phyloP scores from a whole-genome alignment of 108 stramenopile genomes.

The Conticribra guillardii region DNA sequence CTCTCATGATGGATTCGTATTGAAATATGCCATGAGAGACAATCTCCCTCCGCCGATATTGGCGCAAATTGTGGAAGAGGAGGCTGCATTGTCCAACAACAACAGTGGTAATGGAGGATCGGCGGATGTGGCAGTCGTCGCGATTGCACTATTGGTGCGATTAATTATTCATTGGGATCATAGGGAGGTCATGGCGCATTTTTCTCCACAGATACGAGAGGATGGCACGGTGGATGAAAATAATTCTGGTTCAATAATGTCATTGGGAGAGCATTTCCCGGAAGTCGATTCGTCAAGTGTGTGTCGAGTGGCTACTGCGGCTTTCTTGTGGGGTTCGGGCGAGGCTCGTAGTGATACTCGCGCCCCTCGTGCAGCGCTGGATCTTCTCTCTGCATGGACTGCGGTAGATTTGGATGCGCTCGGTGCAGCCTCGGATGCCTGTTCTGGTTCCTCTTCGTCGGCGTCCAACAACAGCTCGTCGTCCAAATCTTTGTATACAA shows the following conservation, averaged over 20 bases:
- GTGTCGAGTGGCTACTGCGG: slow-evolving; percentile 49
- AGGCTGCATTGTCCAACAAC: slow-evolving; percentile 38
- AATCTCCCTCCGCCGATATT: slow-evolving; percentile 25
- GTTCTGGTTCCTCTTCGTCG: slow-evolving; percentile 31
- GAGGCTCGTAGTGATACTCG: background rate
- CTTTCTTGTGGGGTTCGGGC: slow-evolving; percentile 33
- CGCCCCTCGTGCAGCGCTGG: slow-evolving; percentile 70
- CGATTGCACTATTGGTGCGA: slow-evolving; percentile 68
- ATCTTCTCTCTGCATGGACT: slow-evolving; percentile 79
- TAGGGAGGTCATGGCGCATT: slow-evolving; percentile 37
- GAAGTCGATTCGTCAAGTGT: slow-evolving; percentile 47
- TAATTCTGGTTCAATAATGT: background rate
- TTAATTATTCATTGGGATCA: slow-evolving; percentile 77
- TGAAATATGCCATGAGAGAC: slow-evolving; percentile 30
- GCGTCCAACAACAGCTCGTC: background rate
- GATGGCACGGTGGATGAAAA: slow-evolving; percentile 39
- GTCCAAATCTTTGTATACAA: slow-evolving; percentile 30
- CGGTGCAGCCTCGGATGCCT: slow-evolving; percentile 59
- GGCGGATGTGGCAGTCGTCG: slow-evolving; percentile 52
- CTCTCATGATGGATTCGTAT: slow-evolving; percentile 43
- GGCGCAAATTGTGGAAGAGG: slow-evolving; percentile 50
- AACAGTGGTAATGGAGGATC: slow-evolving; percentile 15
- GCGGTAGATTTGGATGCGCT: slow-evolving; percentile 66
- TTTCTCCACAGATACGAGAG: slow-evolving; percentile 42
- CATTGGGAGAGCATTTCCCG: slow-evolving; percentile 23